Evolutionary conservation across 1,139 yeast species (phyloP), one percentile per base, ranked within the genome.

Genomic region (Kodamaea anthophila): DNA sequence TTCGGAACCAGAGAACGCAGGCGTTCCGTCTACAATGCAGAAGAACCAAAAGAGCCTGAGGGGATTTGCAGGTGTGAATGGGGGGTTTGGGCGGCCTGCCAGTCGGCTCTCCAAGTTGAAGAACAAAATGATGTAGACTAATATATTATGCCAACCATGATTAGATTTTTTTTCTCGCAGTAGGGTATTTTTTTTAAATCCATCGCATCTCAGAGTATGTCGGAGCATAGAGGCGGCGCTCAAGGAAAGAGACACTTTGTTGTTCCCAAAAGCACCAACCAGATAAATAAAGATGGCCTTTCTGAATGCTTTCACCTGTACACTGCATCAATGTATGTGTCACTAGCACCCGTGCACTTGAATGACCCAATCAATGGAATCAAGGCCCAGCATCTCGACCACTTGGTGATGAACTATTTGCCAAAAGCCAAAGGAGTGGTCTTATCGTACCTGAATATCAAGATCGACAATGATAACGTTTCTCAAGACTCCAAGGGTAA

Each of bases 331-430:
- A 55, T 91, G 53, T 86, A 87, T 49, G 77, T 87, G 4, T 85
- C 96, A 4, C 56, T 91, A 33, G 96, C 97, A 8, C 97, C 98
- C 31, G 63, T 76, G 37, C 83, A 77, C 54, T 52, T 78, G 27
- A 64, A 67, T 30, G 65, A 70, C 30, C 94, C 96, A 5, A 53
- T 78, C 18, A 74, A 74, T 37, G 98, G 97, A 19, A 70, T 88
- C 40, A 77, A 77, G 53, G 67, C 77, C 23, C 96, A 88, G 59
- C 97, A 91, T 58, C 62, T 91, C 42, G 96, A 91, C 49, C 88
- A 93, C 5, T 64, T 91, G 56, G 63, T 91, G 21, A 85, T 91
- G 95, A 77, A 82, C 28, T 86, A 82, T 52, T 80, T 74, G 44
- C 59, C 75, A 12, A 70, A 76, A 23, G 82, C 81, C 3, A 72